These are phyloP conservation scores for Lachancea meyersii DNA, from an alignment of 805 yeast species.

Conservation along the genomic window DNA sequence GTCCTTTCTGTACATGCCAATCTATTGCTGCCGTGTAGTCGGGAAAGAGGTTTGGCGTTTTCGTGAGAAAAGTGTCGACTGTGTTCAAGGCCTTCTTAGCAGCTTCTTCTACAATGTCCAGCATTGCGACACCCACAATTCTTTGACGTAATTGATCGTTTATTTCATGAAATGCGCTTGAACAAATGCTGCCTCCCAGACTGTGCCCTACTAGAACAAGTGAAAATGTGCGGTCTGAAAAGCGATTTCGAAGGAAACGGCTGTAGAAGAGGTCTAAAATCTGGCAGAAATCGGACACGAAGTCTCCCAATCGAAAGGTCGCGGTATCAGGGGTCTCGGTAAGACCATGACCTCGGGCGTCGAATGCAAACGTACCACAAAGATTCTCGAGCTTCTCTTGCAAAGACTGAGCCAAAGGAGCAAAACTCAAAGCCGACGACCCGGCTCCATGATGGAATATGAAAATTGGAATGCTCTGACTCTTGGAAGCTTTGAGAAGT, in stretches of 20 bases:
- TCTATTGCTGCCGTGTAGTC: constrained; percentile 56
- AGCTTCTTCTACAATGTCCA: constrained; percentile 93
- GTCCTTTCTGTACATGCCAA: constrained; percentile 65
- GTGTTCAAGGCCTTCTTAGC: constrained; percentile 63
- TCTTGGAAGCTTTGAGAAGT: background rate
- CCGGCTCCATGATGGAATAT: constrained; percentile 95
- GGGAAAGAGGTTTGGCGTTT: constrained; percentile 58
- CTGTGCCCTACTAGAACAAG: constrained; percentile 80
- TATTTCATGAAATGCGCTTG: constrained; percentile 40
- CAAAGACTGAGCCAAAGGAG: constrained; percentile 40
- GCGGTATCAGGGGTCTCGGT: constrained; percentile 28
- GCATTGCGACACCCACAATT: constrained; percentile 63
- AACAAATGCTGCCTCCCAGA: constrained; percentile 81
- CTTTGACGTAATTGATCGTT: constrained; percentile 16
- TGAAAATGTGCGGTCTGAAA: constrained; percentile 32
- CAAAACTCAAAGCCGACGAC: constrained; percentile 75
- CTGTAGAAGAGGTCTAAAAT: too few relatives aligned
- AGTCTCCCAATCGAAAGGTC: constrained; percentile 41
- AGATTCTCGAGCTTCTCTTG: constrained; percentile 29
- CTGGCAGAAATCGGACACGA: constrained; percentile 52
- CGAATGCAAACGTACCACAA: constrained; percentile 68
- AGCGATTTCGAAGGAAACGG: too few relatives aligned
- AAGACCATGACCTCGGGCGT: constrained; percentile 80
- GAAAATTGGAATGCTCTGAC: constrained; percentile 45
- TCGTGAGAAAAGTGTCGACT: constrained; percentile 60